Evolutionary conservation across 23 red algal genomes (phyloP).

Genomic region (Agarophyton chilense): DNA sequence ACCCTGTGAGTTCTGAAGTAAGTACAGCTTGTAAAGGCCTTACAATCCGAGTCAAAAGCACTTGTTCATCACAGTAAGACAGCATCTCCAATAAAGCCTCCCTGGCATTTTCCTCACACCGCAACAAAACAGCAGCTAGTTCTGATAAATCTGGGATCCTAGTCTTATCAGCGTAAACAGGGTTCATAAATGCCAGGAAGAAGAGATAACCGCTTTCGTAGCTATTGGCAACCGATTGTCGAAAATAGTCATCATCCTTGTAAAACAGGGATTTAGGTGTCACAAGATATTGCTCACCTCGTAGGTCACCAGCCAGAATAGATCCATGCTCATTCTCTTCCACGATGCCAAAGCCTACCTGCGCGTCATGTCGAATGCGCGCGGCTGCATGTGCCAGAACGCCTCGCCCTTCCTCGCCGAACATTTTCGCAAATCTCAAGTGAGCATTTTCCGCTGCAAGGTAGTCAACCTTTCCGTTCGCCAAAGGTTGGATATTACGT

Average conservation of each 20-base stretch:
- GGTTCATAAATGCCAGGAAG: conserved; percentile 63
- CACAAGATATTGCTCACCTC: not conserved
- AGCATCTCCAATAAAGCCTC: conserved; percentile 50
- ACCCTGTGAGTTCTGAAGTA: conserved; percentile 48
- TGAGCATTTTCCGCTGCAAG: conserved; percentile 46
- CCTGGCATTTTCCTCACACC: conserved; percentile 43
- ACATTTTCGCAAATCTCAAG: conserved; percentile 35
- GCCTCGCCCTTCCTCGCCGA: conserved; percentile 50
- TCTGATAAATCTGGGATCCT: conserved; percentile 46
- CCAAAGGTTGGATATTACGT: not conserved
- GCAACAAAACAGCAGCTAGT: conserved; percentile 40
- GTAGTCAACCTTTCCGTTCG: conserved; percentile 16
- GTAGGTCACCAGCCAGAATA: conserved; percentile 6
- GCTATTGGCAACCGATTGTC: conserved; percentile 43
- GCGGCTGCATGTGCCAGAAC: conserved; percentile 65
- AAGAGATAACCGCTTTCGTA: conserved; percentile 60
- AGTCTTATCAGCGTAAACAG: conserved; percentile 38
- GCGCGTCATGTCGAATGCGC: conserved; percentile 63
- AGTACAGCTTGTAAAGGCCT: conserved; percentile 75
- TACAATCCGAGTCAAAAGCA: conserved; percentile 59
- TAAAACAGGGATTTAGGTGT: conserved; percentile 24
- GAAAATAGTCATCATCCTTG: conserved; percentile 63
- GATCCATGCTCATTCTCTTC: conserved; percentile 5
- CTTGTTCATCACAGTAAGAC: conserved; percentile 33
- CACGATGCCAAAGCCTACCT: conserved; percentile 68